Evolutionary conservation across 164 flowering plant genomes (phyloP).

Genomic region (Annona cherimola): DNA sequence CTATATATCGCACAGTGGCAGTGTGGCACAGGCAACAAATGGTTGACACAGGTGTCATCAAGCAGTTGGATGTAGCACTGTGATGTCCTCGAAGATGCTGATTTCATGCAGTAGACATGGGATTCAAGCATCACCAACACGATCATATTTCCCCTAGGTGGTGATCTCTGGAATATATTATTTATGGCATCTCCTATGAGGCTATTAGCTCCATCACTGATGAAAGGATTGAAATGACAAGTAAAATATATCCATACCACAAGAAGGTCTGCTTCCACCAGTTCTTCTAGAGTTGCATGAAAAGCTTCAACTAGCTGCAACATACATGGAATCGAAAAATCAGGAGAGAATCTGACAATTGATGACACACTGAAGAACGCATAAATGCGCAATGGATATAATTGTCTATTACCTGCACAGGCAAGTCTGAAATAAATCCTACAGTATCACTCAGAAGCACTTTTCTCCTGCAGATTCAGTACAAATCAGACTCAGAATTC

Average conservation of each 20-base stretch:
- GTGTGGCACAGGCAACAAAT: neutral
- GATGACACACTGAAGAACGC: neutral
- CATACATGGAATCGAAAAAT: constrained; percentile 1
- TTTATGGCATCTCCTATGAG: too few species aligned
- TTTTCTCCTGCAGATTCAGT: constrained; percentile 57
- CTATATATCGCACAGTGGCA: neutral
- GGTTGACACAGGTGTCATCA: too few species aligned
- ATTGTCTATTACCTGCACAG: constrained; percentile 63
- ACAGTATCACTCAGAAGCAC: constrained; percentile 94
- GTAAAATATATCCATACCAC: too few species aligned
- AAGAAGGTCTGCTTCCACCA: constrained; percentile 95
- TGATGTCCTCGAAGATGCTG: neutral
- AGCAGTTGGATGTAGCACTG: neutral
- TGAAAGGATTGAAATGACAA: too few species aligned
- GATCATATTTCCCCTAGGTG: too few species aligned
- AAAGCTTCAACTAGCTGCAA: constrained; percentile 90
- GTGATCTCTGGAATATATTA: too few species aligned
- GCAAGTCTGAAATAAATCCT: constrained; percentile 95
- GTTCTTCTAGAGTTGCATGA: constrained; percentile 97
- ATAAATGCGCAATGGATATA: neutral
- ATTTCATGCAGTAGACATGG: neutral
- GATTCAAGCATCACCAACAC: constrained; percentile 80
- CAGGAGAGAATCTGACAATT: neutral
- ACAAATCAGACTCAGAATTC: constrained; percentile 3
- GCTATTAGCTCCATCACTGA: too few species aligned